Base-by-base conservation (phyloP, 805 yeast species). In the Candida vaughaniae region DNA sequence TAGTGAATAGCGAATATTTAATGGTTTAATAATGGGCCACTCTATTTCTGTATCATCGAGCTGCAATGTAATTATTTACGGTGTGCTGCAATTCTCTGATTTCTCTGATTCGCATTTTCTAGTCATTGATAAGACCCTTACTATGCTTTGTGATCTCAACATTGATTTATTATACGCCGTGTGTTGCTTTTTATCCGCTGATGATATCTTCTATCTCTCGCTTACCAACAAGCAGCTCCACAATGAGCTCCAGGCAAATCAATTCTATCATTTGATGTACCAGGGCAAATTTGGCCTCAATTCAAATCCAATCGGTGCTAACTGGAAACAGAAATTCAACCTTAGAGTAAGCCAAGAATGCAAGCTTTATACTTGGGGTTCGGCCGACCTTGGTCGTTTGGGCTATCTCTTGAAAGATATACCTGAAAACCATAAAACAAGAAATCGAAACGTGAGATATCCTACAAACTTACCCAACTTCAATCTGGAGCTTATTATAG, bases 301-400 rank as follows among this genome's bases (percentile, higher is more conserved):
- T 5, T 62, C 79, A 1, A 60, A 64, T 33, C 57, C 55, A 5
- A 54, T 60, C 7, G 53, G 68, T 0, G 58, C 57, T 47, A 69
- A 71, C 46, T 80, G 84, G 85, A 69, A 72, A 1, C 66, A 67
- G 16, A 45, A 77, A 26, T 78, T 68, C 53, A 48, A 55, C 14
- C 34, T 64, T 20, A 56, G 84, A 25, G 47, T 59, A 3, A 45
- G 54, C 3, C 34, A 35, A 23, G 41, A 49, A 6, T 71, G 73
- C 6, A 52, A 63, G 25, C 42, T 79, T 3, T 67, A 58, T 39
- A 70, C 80, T 0, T 77, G 85, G 85, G 77, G 81, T 3, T 44
- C 64, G 7, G 46, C 64, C 10, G 41, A 51, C 11, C 53, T 59
- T 25, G 75, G 77, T 6, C 53, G 83, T 25, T 52, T 79, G 29